phyloP scores from a whole-genome alignment of 441 rosid species.

The Erodium trifolium region DNA sequence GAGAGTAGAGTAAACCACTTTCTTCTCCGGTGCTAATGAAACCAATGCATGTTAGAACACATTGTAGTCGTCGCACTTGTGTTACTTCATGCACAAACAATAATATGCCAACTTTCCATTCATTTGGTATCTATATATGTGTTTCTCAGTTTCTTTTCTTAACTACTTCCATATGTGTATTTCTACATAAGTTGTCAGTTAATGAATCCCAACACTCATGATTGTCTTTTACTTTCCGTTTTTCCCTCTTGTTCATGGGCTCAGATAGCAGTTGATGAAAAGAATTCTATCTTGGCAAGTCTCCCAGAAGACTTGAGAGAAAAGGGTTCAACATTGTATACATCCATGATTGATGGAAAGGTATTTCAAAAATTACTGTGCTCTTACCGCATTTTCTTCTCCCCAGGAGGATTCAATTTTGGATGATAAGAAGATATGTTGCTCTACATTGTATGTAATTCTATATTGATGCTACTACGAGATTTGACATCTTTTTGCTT shows the following conservation, averaged over 20 bases:
- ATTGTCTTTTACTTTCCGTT: conserved; percentile 4
- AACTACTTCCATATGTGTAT: background rate
- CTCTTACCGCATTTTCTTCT: background rate
- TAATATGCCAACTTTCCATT: background rate
- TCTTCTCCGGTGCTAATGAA: background rate
- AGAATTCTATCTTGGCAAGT: conserved; percentile 61
- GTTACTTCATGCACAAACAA: background rate
- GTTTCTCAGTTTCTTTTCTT: background rate
- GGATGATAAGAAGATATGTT: background rate
- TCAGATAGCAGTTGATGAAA: conserved; percentile 75
- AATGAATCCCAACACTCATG: background rate
- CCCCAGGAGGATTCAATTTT: background rate
- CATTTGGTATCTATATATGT: background rate
- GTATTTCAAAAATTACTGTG: conserved; percentile 18
- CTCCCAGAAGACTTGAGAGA: conserved; percentile 66
- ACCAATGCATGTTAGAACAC: background rate
- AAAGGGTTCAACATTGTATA: conserved; percentile 50
- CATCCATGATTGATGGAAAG: conserved; percentile 75
- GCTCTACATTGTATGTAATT: background rate
- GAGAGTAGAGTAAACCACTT: background rate
- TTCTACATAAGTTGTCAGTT: background rate
- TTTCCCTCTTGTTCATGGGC: conserved; percentile 13
- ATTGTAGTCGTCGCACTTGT: background rate
- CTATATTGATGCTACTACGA: background rate
- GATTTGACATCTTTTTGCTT: background rate